Conservation (phyloP, 768 basidiomycete genomes). For the Mrakia blollopis region DNA sequence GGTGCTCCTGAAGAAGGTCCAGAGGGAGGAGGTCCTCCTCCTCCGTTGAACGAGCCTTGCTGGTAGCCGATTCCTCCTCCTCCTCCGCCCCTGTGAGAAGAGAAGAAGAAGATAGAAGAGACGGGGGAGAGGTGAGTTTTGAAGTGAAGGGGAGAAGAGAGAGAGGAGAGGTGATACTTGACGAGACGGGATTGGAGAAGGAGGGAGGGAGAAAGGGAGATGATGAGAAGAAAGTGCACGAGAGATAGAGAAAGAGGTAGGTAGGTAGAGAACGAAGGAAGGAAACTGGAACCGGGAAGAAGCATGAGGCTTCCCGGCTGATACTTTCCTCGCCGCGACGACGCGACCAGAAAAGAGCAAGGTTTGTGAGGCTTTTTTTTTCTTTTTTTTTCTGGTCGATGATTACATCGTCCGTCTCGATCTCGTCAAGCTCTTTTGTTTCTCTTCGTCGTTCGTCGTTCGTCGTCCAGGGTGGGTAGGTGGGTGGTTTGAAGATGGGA, state of each 20-base stretch:
- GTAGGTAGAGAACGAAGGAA: background rate
- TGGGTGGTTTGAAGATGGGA: background rate
- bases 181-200: no score
- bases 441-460: no score
- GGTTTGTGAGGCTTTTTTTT: no score
- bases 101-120: background rate
- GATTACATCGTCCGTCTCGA: background rate
- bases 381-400: background rate
- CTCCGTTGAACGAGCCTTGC: slow-evolving; percentile 16
- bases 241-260: background rate
- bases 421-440: no score
- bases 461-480: no score
- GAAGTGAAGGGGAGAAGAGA: background rate
- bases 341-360: background rate
- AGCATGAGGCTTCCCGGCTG: slow-evolving; percentile 30
- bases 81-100: slow-evolving; percentile 23
- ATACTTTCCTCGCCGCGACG: background rate
- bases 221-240: background rate
- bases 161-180: background rate
- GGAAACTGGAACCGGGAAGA: slow-evolving; percentile 11
- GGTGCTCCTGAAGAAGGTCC: no score
- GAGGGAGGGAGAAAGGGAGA: background rate
- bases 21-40: no score
- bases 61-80: slow-evolving; percentile 17
- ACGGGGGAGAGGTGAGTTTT: background rate